Base-by-base conservation (phyloP, 768 basidiomycete genomes). In the Leucocoprinus leucothites region DNA sequence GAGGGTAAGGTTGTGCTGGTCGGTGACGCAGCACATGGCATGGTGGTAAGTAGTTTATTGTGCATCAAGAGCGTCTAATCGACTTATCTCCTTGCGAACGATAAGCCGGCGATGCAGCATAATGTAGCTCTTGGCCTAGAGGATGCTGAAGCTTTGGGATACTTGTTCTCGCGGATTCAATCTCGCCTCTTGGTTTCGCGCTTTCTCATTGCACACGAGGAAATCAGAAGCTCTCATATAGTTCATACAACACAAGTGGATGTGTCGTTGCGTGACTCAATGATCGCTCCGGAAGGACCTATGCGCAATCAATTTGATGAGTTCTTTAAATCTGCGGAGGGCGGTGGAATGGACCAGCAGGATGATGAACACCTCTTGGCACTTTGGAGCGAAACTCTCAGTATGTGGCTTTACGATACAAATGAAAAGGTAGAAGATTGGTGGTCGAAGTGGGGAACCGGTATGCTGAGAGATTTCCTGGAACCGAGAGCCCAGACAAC, bases 1-100 rank as follows among this genome's bases (percentile, higher is more conserved):
- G 64, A 66, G 18, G 79, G 77, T 7, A 70, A 74, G 48, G 66
- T 80, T 19, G 74, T 80, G 14, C 65, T 85, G 14, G 73, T 84
- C n/a, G 85, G 84, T 47, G 82, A 85, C 51, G 82, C 83, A 1
- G 82, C 80, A 0, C 83, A 86, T 64, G 80, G 83, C 13, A 65
- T 81, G 34, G 68, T 80, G 63, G 84, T 74, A 57, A 51, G 69
- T 61, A 13, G 6, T 14, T 31, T 31, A 31, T 5, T 31, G 11
- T 5, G 31, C 11, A 11, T 11, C 11, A 5, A 31, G 11, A 5
- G 11, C 31, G 31, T 31, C 11, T 5, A 5, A 5, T 31, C 6
- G 11, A 31, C 31, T 31, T 11, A 31, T 31, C n/a, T 31, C 6
- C 6, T 31, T 31, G 11, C 11, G 31, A 31, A 31, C 31, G 11